Evolutionary conservation across 306 rosid genomes (phyloP).

Genomic region (Begonia peltatifolia): DNA sequence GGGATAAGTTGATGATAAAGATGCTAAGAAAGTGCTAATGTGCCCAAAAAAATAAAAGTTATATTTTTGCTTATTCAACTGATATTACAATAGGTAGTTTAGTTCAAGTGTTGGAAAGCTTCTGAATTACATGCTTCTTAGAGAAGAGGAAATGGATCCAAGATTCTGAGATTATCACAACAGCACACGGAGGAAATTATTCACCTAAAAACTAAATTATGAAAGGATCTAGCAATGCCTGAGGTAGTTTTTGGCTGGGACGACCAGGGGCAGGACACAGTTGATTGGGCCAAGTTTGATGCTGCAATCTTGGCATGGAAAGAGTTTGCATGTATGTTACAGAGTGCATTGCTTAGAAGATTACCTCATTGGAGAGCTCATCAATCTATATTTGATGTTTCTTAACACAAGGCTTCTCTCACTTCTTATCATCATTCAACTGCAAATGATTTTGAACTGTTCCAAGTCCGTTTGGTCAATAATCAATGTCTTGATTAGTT

Average conservation of each 20-base stretch:
- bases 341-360: conserved; percentile 27
- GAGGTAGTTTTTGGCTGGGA: conserved; percentile 18
- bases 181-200: conserved; percentile 21
- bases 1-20: too few relatives aligned
- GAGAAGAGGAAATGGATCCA: conserved; percentile 12
- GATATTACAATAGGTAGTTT: conserved; percentile 40
- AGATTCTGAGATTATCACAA: conserved; percentile 27
- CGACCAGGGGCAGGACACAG: conserved; percentile 16
- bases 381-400: conserved; percentile 39
- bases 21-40: too few relatives aligned
- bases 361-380: conserved; percentile 46
- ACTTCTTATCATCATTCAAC: too few relatives aligned
- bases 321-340: conserved; percentile 23
- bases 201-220: too few relatives aligned
- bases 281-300: too few relatives aligned
- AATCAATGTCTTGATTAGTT: too few relatives aligned
- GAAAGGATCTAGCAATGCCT: conserved; percentile 29
- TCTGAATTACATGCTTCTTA: too few relatives aligned
- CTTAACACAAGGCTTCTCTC: neutral
- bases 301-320: too few relatives aligned
- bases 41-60: too few relatives aligned
- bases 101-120: conserved; percentile 55
- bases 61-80: neutral
- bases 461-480: too few relatives aligned
- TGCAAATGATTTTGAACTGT: too few relatives aligned